Evolutionary conservation across 176 grass and related monocot genomes (phyloP), one percentile per base, ranked within the genome.

Genomic region (Tillandsia fasciculata): DNA sequence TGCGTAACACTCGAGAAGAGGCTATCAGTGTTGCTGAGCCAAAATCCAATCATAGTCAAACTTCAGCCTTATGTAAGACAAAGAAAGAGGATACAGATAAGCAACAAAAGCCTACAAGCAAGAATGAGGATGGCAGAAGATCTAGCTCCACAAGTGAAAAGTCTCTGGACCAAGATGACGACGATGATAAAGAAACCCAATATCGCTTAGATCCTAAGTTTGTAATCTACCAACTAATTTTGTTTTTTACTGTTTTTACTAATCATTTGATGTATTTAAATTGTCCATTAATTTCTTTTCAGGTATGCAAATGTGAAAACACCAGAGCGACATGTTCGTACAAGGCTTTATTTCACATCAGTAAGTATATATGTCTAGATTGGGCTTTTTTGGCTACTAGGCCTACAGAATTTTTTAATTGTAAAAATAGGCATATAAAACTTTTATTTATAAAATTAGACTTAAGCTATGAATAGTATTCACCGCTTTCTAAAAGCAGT

Each of bases 261-360:
- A 27, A 54, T 59, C 26, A 54, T 8, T 23, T 70, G 66, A 27
- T 70, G 24, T 66, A 50, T 50, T 67, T 49, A 75, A 57, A 66
- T 72, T 73, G 54, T 64, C n/a, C 69, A 49, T 64, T 81, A 65
- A 70, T 72, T 76, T 82, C 74, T 27, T 69, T 87, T 76, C 78
- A 96, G 92, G 73, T 92, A 96, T 74, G 92, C 92, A 61, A 96
- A 96, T 92, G 92, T 96, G 51, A 78, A 78, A 79, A 83, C 90
- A 54, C 88, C 92, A 54, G 92, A 96, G 66, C 74, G 92, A 70
- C 92, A 85, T 78, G 88, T 96, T 74, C 88, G 92, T 33, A 96
- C 92, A 80, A 92, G 92, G 71, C 92, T 96, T 69, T 96, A 96
- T 77, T 96, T 96, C 80, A 96, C 92, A 66, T 96, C 92, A 15